These are phyloP conservation scores for Mucor saturninus DNA, from an alignment of 371 early-diverging fungal species.

Conservation along the genomic window DNA sequence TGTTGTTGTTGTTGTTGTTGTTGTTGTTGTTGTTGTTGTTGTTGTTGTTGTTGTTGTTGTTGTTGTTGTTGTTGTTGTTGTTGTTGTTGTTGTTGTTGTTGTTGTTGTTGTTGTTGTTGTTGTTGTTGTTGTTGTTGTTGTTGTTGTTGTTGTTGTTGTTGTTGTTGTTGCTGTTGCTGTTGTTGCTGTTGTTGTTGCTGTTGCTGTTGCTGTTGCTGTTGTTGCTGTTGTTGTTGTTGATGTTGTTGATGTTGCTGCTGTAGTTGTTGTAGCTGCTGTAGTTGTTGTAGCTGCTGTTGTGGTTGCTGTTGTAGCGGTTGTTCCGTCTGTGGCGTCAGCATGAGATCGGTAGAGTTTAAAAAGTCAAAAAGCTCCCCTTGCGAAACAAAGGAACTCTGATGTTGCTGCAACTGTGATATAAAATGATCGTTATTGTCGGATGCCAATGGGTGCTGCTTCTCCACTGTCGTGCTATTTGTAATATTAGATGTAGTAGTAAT, in stretches of 20 bases:
- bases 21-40: too few relatives aligned
- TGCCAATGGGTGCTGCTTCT: slow-evolving; percentile 14
- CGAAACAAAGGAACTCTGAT: slow-evolving; percentile 2
- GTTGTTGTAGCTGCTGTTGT: not conserved
- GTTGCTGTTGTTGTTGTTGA: too few relatives aligned
- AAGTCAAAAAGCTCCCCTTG: slow-evolving; percentile 27
- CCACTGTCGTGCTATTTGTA: not conserved
- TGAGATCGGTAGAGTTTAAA: slow-evolving; percentile 22
- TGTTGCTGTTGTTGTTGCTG: too few relatives aligned
- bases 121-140: slow-evolving; percentile 2
- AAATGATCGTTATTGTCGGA: slow-evolving; percentile 29
- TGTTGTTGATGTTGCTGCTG: too few relatives aligned
- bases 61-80: not conserved
- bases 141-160: not conserved
- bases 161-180: too few relatives aligned
- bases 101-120: not conserved
- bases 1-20: too few relatives aligned
- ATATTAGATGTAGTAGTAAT: slow-evolving; percentile 6
- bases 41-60: not conserved
- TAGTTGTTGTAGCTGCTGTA: too few relatives aligned
- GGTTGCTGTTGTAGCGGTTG: not conserved
- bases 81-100: not conserved
- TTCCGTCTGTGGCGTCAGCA: slow-evolving; percentile 4
- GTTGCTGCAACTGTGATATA: slow-evolving; percentile 30
- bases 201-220: too few relatives aligned